Conservation (phyloP, 202 grass and related monocot genomes). For the Digitaria exilis region DNA sequence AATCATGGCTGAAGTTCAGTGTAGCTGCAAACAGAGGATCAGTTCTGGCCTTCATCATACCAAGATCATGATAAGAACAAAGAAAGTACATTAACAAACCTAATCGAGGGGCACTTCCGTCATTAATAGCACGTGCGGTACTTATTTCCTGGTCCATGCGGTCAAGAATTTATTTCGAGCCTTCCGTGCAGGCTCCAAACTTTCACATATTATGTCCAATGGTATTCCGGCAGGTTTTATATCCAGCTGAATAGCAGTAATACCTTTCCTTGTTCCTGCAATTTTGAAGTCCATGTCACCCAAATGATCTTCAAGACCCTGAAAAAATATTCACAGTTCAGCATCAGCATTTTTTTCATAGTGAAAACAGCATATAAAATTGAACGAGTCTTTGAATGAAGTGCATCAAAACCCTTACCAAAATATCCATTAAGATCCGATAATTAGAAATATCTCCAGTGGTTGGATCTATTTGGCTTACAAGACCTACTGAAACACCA, state of each 20-base stretch:
- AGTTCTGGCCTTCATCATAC: constrained; percentile 34
- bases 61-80: constrained; percentile 13
- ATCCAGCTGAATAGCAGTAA: constrained; percentile 97
- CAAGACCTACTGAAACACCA: constrained; percentile 97
- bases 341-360: neutral
- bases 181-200: constrained; percentile 78
- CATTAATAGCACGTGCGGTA: constrained; percentile 68
- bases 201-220: constrained; percentile 93
- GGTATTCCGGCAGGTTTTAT: constrained; percentile 99
- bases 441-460: constrained; percentile 81
- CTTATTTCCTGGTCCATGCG: constrained; percentile 94
- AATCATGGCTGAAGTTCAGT: constrained; percentile 73
- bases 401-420: constrained; percentile 56
- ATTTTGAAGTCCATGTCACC: constrained; percentile 99
- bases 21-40: constrained; percentile 60
- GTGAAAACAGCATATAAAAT: constrained; percentile 23
- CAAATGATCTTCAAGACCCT: constrained; percentile 97
- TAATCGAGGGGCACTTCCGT: constrained; percentile 81
- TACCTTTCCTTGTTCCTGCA: constrained; percentile 91
- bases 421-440: constrained; percentile 91
- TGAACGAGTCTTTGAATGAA: constrained; percentile 12
- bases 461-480: constrained; percentile 66
- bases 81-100: constrained; percentile 47
- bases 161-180: constrained; percentile 88
- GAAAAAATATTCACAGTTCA: constrained; percentile 39